Evolutionary conservation across 1,139 yeast species (phyloP).

Genomic region (Wickerhamomyces sp.): DNA sequence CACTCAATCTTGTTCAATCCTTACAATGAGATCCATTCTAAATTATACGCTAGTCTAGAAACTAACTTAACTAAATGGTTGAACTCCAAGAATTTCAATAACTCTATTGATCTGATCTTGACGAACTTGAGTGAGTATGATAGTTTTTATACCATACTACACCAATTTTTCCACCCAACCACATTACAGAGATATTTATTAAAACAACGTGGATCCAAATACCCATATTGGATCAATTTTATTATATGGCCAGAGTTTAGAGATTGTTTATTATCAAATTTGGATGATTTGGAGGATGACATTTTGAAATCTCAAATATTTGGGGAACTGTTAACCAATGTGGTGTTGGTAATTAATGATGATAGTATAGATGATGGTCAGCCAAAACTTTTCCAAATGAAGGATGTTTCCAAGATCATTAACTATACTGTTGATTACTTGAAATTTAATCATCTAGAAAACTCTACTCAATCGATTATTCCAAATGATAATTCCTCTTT

Average conservation of each 20-base stretch:
- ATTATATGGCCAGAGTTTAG: conserved; percentile 14
- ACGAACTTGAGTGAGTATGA: conserved; percentile 3
- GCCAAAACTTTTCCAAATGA: conserved; percentile 1
- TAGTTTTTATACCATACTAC: conserved; percentile 6
- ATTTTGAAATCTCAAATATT: conserved; percentile 6
- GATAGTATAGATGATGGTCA: neutral
- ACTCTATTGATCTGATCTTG: conserved; percentile 2
- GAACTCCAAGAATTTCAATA: conserved; percentile 4
- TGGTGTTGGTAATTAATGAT: conserved; percentile 6
- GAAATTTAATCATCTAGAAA: neutral
- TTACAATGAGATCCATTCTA: conserved; percentile 5
- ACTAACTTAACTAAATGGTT: conserved; percentile 9
- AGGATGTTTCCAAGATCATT: neutral
- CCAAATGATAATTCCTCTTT: neutral
- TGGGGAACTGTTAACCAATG: conserved; percentile 10
- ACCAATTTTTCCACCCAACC: conserved; percentile 12
- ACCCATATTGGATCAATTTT: conserved; percentile 14
- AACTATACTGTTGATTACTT: conserved; percentile 1
- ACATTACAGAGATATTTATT: conserved; percentile 9
- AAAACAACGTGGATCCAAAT: conserved; percentile 5
- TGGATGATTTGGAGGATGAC: conserved; percentile 5
- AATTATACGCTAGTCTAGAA: conserved; percentile 3
- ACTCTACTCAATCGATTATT: neutral
- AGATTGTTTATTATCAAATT: conserved; percentile 6
- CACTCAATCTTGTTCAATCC: conserved; percentile 10